phyloP scores from a whole-genome alignment of 306 rosid genomes.

The Hippophae gyantsensis region DNA sequence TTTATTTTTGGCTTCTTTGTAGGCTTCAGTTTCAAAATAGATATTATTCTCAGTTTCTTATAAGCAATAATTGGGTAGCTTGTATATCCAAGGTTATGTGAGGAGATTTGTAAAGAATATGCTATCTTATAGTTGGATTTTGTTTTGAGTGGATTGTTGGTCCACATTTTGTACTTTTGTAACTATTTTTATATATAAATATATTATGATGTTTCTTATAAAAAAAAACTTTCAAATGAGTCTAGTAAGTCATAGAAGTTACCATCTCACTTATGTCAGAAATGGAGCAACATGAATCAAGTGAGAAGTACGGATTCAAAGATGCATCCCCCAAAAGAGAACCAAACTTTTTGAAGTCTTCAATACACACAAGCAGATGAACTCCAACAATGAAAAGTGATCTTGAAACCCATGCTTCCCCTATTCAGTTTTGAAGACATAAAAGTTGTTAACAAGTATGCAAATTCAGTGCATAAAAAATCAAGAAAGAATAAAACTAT shows the following conservation, averaged over 20 bases:
- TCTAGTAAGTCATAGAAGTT: conserved; percentile 10
- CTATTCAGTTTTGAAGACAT: conserved; percentile 31
- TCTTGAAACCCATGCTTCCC: conserved; percentile 60
- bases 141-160: too few relatives aligned
- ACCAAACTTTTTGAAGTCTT: conserved; percentile 56
- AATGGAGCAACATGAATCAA: conserved; percentile 62
- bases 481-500: background rate
- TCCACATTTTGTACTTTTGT: background rate
- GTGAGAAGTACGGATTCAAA: conserved; percentile 48
- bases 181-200: too few relatives aligned
- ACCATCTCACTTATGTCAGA: conserved; percentile 67
- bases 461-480: background rate
- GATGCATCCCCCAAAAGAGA: conserved; percentile 40
- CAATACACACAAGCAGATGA: conserved; percentile 61
- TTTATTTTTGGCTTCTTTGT: too few relatives aligned
- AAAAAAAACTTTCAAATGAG: background rate
- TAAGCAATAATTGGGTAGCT: too few relatives aligned
- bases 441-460: background rate
- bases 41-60: too few relatives aligned
- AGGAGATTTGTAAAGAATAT: too few relatives aligned
- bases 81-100: too few relatives aligned
- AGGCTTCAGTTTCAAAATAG: too few relatives aligned
- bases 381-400: conserved; percentile 63
- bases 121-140: too few relatives aligned
- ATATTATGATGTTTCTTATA: background rate